A percentile compares a stretch with the other conserved stretches of the same genome.
These are phyloP conservation scores for Volvox africanus DNA, from an alignment of 139 green algal genomes.

Conservation along the genomic window DNA sequence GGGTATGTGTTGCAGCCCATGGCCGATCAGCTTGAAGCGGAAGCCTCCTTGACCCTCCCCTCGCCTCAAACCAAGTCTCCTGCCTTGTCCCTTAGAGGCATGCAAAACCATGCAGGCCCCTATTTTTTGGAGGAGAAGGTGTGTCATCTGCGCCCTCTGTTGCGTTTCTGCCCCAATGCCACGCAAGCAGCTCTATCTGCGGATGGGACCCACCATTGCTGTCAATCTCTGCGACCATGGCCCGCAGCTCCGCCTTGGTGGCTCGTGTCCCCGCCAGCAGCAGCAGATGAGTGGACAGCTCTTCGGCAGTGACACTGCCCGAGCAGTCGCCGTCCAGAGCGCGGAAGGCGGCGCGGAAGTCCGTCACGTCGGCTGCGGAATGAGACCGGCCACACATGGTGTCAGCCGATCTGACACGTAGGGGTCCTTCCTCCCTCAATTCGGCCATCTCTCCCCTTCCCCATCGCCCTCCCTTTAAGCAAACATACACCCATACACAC, in stretches of 20 bases:
- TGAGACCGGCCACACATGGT: not conserved
- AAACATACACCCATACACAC: too few species aligned
- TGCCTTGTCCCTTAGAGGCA: not conserved
- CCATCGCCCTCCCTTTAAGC: not conserved
- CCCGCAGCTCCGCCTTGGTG: conserved; percentile 27
- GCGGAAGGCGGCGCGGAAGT: conserved; percentile 35
- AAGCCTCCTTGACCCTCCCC: not conserved
- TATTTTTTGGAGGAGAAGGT: too few species aligned
- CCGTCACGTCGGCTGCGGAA: conserved; percentile 24
- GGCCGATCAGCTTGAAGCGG: too few species aligned
- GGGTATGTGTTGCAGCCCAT: too few species aligned
- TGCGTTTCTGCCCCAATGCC: too few species aligned
- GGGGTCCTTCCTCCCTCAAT: too few species aligned
- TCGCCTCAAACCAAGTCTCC: not conserved
- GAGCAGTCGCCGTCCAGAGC: conserved; percentile 27
- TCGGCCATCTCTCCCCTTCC: not conserved
- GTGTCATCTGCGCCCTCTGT: too few species aligned
- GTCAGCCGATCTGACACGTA: too few species aligned
- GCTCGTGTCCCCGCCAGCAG: conserved; percentile 29
- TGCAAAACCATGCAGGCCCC: too few species aligned
- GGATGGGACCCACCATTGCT: not conserved
- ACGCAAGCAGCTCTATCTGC: too few species aligned
- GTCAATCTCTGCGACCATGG: conserved; percentile 44
- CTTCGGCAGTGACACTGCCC: conserved; percentile 10
- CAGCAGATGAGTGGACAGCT: conserved; percentile 41